Base-by-base conservation (phyloP, 768 basidiomycete species). In the Tephrocybe sp. region DNA sequence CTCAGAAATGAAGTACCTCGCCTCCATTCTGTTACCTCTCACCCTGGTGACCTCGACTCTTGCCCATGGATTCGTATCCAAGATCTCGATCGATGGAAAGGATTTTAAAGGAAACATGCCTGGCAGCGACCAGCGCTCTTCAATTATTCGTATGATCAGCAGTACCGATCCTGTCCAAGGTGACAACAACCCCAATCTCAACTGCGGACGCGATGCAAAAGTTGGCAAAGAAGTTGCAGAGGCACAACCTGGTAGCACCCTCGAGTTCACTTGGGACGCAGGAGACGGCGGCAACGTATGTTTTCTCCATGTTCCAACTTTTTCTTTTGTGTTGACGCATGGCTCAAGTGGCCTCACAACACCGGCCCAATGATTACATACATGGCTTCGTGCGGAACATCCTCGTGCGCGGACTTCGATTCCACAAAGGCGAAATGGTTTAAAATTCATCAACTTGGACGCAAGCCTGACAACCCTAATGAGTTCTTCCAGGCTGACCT, bases 341-440 rank as follows among this genome's bases (percentile, higher is more conserved):
- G 37, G 37, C 12, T 38, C 18, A 75, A n/a, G 74, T 75, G 73
- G 73, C 70, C 70, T 19, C 74, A 87, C 57, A 68, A 84, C 50
- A 80, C 69, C 13, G 87, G 86, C 3, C 87, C 86, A 8, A 69
- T 87, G 69, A 68, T 89, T 66, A 88, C 84, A 29, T 91, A 91
- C 61, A 76, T 91, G 77, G 76, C 86, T 1, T 66, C 70, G 23
- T 91, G 88, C 59, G 78, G 78, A 0, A 64, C 66, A 29, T 70
- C 73, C 0, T 64, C 78, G 2, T 88, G 87, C 65, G 74, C 75
- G 59, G 65, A 82, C 58, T 86, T 83, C 65, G 70, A 86, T 57
- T 57, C 79, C 5, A 70, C 75, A 13, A 57, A 71, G 18, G 83
- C 84, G 8, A 71, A 80, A 58, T 90, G 84, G 84, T 87, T 89